Conservation (phyloP, 2,329 filamentous ascomycete genomes). For the Sclerotinia glacialis region DNA sequence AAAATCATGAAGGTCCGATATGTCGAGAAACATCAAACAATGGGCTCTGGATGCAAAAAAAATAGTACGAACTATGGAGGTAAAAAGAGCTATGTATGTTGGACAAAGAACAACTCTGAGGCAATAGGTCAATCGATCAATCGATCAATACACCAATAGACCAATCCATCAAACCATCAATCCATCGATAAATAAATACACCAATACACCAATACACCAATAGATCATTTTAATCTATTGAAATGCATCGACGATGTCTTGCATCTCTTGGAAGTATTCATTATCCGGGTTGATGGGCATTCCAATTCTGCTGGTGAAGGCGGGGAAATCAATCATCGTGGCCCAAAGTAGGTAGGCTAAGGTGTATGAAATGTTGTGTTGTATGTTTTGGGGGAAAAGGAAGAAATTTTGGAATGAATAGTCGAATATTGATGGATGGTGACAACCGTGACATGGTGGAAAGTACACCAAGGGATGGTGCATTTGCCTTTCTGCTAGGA, state of each 20-base stretch:
- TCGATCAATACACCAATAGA: too few relatives aligned
- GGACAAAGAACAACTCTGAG: background rate
- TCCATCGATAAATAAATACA: too few relatives aligned
- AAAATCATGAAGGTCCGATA: constrained; percentile 10
- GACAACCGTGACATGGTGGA: background rate
- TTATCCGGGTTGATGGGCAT: constrained; percentile 15
- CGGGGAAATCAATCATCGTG: background rate
- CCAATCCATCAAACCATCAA: too few relatives aligned
- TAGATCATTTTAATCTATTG: constrained; percentile 7
- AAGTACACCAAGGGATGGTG: background rate
- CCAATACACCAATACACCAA: background rate
- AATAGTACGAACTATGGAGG: background rate
- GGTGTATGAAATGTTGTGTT: constrained; percentile 13
- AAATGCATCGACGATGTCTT: constrained; percentile 14
- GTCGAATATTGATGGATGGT: constrained; percentile 7
- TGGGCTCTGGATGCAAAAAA: background rate
- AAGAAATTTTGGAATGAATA: background rate
- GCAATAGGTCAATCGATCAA: background rate
- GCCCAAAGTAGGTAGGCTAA: background rate
- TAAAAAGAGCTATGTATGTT: background rate
- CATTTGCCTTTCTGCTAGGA: background rate
- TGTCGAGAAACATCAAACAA: constrained; percentile 11
- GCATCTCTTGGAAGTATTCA: constrained; percentile 12
- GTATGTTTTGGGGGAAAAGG: constrained; percentile 5
- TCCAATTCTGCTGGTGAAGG: background rate